phyloP scores from a whole-genome alignment of 1,139 yeast genomes.

The Suhomyces terraborum region DNA sequence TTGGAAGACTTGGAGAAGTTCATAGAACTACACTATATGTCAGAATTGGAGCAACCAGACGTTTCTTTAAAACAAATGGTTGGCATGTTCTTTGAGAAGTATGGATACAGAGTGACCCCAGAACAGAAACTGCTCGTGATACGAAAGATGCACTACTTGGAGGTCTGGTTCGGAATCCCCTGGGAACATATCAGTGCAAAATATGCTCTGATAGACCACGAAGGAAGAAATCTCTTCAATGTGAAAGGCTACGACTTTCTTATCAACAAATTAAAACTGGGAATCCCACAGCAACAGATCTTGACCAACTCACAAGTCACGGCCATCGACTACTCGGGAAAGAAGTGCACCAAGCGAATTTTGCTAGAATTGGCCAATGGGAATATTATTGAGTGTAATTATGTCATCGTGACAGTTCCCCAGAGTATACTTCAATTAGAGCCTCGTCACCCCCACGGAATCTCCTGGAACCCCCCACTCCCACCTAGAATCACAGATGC shows the following conservation, averaged over 20 bases:
- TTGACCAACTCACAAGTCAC: constrained; percentile 49
- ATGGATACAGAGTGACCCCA: constrained; percentile 48
- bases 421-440: constrained; percentile 60
- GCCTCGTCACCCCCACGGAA: constrained; percentile 38
- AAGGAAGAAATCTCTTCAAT: constrained; percentile 74
- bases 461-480: constrained; percentile 62
- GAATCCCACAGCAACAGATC: constrained; percentile 44
- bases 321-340: constrained; percentile 33
- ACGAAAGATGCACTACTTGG: constrained; percentile 57
- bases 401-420: constrained; percentile 72
- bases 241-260: constrained; percentile 58
- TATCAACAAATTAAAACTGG: constrained; percentile 43
- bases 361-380: constrained; percentile 15
- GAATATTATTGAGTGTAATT: constrained; percentile 40
- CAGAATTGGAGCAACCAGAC: constrained; percentile 47
- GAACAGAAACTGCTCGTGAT: constrained; percentile 55
- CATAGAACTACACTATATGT: constrained; percentile 56
- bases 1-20: constrained; percentile 61
- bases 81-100: constrained; percentile 46
- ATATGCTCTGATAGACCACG: constrained; percentile 63
- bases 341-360: constrained; percentile 21
- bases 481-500: constrained; percentile 51
- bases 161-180: constrained; percentile 77
- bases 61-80: constrained; percentile 52
- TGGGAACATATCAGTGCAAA: constrained; percentile 69